Conservation (phyloP, 2,329 filamentous ascomycete genomes). For the Coleophoma eucalyptorum region DNA sequence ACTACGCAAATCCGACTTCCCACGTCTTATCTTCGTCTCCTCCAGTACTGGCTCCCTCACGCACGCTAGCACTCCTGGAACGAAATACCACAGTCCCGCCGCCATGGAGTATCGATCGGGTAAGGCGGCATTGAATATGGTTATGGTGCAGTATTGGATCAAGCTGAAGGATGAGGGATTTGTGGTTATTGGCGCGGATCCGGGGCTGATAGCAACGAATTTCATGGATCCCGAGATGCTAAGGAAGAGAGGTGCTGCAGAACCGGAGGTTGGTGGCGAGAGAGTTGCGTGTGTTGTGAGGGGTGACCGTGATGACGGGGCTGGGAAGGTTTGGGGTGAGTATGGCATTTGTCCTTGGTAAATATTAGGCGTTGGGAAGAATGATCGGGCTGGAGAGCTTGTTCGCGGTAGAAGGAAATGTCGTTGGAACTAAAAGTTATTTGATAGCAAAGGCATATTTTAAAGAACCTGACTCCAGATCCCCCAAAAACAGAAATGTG, state of each 20-base stretch:
- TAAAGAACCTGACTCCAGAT: too few species aligned
- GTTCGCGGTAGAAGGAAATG: too few species aligned
- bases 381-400: too few species aligned
- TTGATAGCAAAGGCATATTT: too few species aligned
- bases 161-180: constrained; percentile 10
- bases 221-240: constrained; percentile 3
- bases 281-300: constrained; percentile 6
- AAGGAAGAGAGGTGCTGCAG: constrained; percentile 7
- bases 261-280: constrained; percentile 29
- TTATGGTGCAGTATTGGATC: constrained; percentile 11
- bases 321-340: constrained; percentile 8
- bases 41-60: constrained; percentile 12
- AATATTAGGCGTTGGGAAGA: neutral
- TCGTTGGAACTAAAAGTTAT: too few species aligned
- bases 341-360: constrained; percentile 12
- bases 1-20: constrained; percentile 6
- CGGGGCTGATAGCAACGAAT: constrained; percentile 12
- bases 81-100: neutral
- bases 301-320: constrained; percentile 9
- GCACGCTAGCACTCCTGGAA: constrained; percentile 6
- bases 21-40: constrained; percentile 17
- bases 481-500: too few species aligned
- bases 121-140: constrained; percentile 17
- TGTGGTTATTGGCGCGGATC: constrained; percentile 12
- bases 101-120: constrained; percentile 9